Evolutionary conservation across 768 basidiomycete species (phyloP), one percentile per base, ranked within the genome.

Genomic region (Naganishia onofrii): DNA sequence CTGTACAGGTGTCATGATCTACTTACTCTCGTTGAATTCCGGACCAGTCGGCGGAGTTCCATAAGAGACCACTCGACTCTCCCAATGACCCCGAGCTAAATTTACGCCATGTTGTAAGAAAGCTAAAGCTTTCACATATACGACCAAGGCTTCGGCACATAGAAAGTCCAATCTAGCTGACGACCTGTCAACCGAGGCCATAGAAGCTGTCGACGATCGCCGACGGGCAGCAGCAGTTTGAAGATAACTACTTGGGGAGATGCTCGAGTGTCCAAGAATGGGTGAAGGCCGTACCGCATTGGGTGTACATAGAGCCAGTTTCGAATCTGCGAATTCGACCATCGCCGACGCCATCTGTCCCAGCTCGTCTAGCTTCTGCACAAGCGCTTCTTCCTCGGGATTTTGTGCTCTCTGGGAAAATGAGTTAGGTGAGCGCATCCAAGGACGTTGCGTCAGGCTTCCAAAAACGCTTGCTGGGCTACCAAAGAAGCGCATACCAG

Each of bases 321-420:
- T 90, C 73, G 74, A 48, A 74, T 98, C 95, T 26, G 91, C 96
- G 87, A 93, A 95, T 71, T 90, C 89, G 68, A 90, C 90, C 70
- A 98, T 82, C 65, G 94, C 93, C 71, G 91, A 88, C 38, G 95
- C 95, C 85, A 98, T 99, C 84, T 96, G 92, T 38, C 94, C 95
- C 3, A 94, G 83, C 72, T 94, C 90, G 77, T 98, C 95, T 52
- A 98, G 83, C n/a, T 96, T 80, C 70, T 87, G 48, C 68, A 66
- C 51, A 67, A 70, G 48, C 60, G 68, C n/a, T 71, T 95, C 91
- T 74, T 96, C 93, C 74, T 90, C 82, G 13, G 77, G 74, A 74
- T 66, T 76, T 68, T 42, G 73, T 13, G 51, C 77, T 74, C n/a
- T 68, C 63, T 64, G 73, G 73, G 28, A 69, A 44, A 44, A 31